Percentiles rank a stretch among this genome's conserved stretches.
phyloP scores from a whole-genome alignment of 139 green algal genomes.

The Micractinium sp. region DNA sequence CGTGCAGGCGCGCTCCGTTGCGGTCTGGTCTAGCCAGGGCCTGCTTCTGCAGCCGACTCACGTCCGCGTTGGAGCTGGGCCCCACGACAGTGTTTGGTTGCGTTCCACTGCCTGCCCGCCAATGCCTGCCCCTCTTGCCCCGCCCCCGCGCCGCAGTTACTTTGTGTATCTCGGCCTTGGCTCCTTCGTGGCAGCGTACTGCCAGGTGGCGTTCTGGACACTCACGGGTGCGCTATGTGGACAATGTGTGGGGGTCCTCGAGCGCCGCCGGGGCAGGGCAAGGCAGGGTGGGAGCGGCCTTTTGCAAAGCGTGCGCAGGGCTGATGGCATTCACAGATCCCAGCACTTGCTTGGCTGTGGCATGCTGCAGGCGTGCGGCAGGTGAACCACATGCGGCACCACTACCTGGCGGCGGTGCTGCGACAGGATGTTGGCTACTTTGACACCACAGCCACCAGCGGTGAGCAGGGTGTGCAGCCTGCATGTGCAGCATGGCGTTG shows the following conservation, averaged over 20 bases:
- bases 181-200: conserved; percentile 46
- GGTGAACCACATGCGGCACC: conserved; percentile 44
- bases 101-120: neutral
- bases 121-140: neutral
- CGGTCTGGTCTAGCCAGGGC: neutral
- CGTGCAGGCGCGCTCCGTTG: neutral
- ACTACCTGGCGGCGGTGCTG: conserved; percentile 71
- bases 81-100: neutral
- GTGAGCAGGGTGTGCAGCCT: neutral
- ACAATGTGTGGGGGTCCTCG: too few relatives aligned
- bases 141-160: conserved; percentile 18
- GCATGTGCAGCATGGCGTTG: too few relatives aligned
- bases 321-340: neutral
- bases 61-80: too few relatives aligned
- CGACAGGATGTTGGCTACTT: conserved; percentile 89
- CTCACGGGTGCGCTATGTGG: conserved; percentile 38
- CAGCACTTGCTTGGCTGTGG: neutral
- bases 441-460: conserved; percentile 71
- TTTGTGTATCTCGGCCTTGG: conserved; percentile 78
- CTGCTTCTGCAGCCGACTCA: neutral
- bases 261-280: too few relatives aligned
- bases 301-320: neutral
- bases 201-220: conserved; percentile 58
- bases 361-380: conserved; percentile 29
- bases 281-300: too few relatives aligned